Percentiles rank a stretch among this genome's conserved stretches.
phyloP scores from a whole-genome alignment of 805 yeast genomes.

The Ogataea minuta region DNA sequence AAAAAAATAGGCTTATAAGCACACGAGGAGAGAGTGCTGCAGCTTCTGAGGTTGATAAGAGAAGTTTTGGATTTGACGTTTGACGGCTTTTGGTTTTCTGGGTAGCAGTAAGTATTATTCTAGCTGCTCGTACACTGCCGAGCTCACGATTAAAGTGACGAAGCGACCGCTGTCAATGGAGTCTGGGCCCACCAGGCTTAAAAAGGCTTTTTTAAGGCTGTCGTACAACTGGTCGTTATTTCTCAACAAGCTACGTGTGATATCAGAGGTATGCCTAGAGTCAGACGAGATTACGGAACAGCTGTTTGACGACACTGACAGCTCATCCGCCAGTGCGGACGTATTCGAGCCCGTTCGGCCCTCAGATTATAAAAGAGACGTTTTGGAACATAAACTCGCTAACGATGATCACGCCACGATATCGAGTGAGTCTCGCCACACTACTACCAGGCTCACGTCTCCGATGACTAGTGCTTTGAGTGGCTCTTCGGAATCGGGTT shows the following conservation, averaged over 20 bases:
- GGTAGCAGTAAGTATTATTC: not conserved
- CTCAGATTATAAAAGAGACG: constrained; percentile 3
- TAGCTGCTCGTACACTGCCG: too few relatives aligned
- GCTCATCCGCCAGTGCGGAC: constrained; percentile 6
- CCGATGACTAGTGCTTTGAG: constrained; percentile 5
- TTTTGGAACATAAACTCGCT: constrained; percentile 13
- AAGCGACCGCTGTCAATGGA: not conserved
- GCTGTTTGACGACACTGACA: constrained; percentile 39
- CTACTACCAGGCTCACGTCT: constrained; percentile 4
- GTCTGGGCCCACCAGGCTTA: constrained; percentile 17
- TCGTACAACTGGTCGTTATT: constrained; percentile 38
- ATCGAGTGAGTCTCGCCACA: constrained; percentile 11
- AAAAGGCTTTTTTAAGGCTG: constrained; percentile 35
- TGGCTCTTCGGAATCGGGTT: not conserved
- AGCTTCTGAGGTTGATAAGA: too few relatives aligned
- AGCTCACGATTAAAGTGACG: not conserved
- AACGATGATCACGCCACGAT: constrained; percentile 16
- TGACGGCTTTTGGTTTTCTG: too few relatives aligned
- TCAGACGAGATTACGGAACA: constrained; percentile 51
- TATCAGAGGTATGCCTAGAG: constrained; percentile 49
- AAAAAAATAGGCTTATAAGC: too few relatives aligned
- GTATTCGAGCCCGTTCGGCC: constrained; percentile 1
- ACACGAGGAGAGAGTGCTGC: too few relatives aligned
- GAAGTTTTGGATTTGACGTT: too few relatives aligned
- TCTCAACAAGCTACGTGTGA: constrained; percentile 35